These are phyloP conservation scores for Yamadazyma friedrichii DNA, from an alignment of 1,139 yeast species.

Conservation along the genomic window DNA sequence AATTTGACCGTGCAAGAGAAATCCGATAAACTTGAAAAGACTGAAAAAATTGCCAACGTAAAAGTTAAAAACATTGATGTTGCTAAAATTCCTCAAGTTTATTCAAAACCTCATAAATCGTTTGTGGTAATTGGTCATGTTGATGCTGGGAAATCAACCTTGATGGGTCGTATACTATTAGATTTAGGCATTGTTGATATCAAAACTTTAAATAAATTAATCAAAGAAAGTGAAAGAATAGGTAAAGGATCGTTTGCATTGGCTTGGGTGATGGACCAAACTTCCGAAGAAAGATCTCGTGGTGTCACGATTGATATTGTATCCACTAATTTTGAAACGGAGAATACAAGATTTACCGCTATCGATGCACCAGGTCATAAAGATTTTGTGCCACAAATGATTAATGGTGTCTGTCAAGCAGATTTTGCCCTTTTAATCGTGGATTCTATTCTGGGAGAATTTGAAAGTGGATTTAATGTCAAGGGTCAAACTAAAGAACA, in stretches of 20 bases:
- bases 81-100: constrained; percentile 30
- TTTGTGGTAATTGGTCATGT: constrained; percentile 95
- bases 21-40: constrained; percentile 10
- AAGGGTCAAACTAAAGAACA: constrained; percentile 97
- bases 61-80: constrained; percentile 9
- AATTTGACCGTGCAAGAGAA: constrained; percentile 22
- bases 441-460: constrained; percentile 81
- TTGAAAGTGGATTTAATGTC: constrained; percentile 81
- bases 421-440: constrained; percentile 72
- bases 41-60: background rate
- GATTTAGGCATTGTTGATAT: constrained; percentile 83
- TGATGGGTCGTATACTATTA: constrained; percentile 83
- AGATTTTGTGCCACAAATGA: constrained; percentile 56
- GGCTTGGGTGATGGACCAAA: constrained; percentile 98
- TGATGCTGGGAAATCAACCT: constrained; percentile 95
- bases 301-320: constrained; percentile 96
- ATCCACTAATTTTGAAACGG: constrained; percentile 78
- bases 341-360: constrained; percentile 66
- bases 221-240: constrained; percentile 73
- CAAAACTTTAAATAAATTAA: constrained; percentile 70
- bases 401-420: constrained; percentile 52
- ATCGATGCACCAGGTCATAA: constrained; percentile 86
- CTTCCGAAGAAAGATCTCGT: constrained; percentile 80
- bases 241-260: constrained; percentile 94
- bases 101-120: constrained; percentile 62